Percentiles rank a stretch among this genome's conserved stretches.
Conservation (phyloP, 140 eudicot species). For the Ambrosia hybrid region DNA sequence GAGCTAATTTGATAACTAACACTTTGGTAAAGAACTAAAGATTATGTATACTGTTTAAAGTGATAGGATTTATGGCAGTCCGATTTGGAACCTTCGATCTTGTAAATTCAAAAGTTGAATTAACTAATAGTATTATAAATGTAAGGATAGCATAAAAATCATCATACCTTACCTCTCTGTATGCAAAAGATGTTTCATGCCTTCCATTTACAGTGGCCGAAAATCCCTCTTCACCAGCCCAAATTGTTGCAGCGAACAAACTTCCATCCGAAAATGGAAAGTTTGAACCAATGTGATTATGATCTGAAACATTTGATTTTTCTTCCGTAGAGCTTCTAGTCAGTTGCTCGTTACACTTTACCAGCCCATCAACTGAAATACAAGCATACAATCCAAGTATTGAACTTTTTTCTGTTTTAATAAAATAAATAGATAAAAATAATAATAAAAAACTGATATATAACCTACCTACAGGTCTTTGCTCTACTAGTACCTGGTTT, state of each 20-base stretch:
- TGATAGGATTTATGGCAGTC: too few species aligned
- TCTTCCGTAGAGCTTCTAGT: conserved; percentile 44
- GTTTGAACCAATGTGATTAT: conserved; percentile 48
- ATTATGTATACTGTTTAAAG: too few species aligned
- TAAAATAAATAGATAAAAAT: background rate
- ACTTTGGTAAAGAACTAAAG: too few species aligned
- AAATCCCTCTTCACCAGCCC: conserved; percentile 87
- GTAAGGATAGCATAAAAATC: conserved; percentile 8
- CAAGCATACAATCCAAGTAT: background rate
- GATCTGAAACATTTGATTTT: conserved; percentile 45
- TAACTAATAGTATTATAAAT: background rate
- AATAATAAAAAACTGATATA: too few species aligned
- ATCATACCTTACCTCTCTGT: conserved; percentile 64
- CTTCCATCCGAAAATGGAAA: conserved; percentile 80
- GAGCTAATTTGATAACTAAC: too few species aligned
- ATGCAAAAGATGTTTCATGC: conserved; percentile 81
- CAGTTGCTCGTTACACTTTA: conserved; percentile 63
- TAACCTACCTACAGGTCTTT: too few species aligned
- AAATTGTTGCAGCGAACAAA: conserved; percentile 71
- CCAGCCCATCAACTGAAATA: conserved; percentile 80
- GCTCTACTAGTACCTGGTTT: too few species aligned
- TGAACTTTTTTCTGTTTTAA: background rate
- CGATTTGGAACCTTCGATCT: too few species aligned
- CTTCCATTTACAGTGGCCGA: conserved; percentile 96
- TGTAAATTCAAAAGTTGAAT: too few species aligned